Percentiles rank a stretch among this genome's conserved stretches.
These are phyloP conservation scores for Eucalyptus grandis DNA, from an alignment of 345 rosid species.

Conservation along the genomic window DNA sequence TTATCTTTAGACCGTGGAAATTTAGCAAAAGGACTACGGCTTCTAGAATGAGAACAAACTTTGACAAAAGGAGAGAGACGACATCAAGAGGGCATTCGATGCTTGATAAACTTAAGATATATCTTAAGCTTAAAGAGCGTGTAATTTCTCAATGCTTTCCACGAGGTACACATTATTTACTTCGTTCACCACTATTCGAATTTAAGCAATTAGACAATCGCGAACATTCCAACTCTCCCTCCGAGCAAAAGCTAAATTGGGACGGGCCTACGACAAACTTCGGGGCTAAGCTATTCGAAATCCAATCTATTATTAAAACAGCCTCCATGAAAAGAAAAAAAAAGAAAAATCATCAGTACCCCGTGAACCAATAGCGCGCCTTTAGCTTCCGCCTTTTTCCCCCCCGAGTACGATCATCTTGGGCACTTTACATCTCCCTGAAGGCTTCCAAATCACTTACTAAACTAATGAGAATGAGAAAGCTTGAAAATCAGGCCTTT, in stretches of 20 bases:
- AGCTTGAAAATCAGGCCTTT: slow-evolving; percentile 1
- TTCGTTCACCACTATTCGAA: neutral
- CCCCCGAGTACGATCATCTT: neutral
- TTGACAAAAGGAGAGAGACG: neutral
- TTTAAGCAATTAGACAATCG: neutral
- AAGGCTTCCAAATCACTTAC: neutral
- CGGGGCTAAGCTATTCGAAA: neutral
- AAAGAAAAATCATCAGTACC: neutral
- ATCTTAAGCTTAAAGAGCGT: neutral
- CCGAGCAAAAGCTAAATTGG: neutral
- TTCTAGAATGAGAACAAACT: neutral
- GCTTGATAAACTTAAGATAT: neutral
- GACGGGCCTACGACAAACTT: neutral
- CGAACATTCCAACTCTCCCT: neutral
- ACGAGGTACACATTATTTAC: neutral
- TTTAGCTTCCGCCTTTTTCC: neutral
- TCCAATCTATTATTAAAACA: neutral
- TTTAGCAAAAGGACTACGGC: neutral
- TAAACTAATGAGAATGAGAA: neutral
- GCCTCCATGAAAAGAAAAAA: neutral
- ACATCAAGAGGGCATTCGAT: neutral
- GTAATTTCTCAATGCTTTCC: neutral
- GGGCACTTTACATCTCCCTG: slow-evolving; percentile 10
- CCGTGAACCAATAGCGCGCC: neutral
- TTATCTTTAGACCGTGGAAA: neutral